Evolutionary conservation across 2,329 filamentous ascomycete species (phyloP).

Genomic region (Huntiella savannae): DNA sequence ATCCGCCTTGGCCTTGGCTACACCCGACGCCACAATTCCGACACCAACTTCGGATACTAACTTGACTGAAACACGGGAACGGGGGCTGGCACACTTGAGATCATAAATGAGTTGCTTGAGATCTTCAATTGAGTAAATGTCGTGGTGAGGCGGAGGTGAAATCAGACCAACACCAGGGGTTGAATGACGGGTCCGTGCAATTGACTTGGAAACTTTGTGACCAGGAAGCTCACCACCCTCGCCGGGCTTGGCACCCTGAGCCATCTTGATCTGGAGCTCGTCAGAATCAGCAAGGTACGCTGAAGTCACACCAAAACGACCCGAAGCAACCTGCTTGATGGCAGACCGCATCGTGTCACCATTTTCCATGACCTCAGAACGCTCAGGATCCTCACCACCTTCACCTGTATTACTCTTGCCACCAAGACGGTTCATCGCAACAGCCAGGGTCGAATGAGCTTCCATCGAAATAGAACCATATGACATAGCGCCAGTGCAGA

Average conservation of each 20-base stretch:
- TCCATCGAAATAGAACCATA: constrained; percentile 98
- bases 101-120: constrained; percentile 96
- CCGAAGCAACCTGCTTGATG: constrained; percentile 94
- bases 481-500: constrained; percentile 95
- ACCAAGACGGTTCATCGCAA: constrained; percentile 91
- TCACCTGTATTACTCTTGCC: constrained; percentile 97
- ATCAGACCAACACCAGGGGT: constrained; percentile 93
- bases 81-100: constrained; percentile 86
- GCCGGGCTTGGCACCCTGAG: constrained; percentile 91
- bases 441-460: constrained; percentile 83
- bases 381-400: constrained; percentile 87
- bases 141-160: constrained; percentile 88
- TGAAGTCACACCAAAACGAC: constrained; percentile 88
- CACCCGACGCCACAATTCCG: constrained; percentile 91
- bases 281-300: constrained; percentile 90
- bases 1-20: constrained; percentile 91
- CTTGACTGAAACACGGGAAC: constrained; percentile 85
- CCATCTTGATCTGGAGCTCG: constrained; percentile 98
- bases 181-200: constrained; percentile 85
- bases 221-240: constrained; percentile 94
- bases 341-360: constrained; percentile 94
- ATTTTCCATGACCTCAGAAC: constrained; percentile 69
- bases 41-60: constrained; percentile 95
- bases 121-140: constrained; percentile 97
- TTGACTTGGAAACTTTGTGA: constrained; percentile 88